Percentiles rank a stretch among this genome's conserved stretches.
Evolutionary conservation across 2,329 filamentous ascomycete genomes (phyloP).

Genomic region (Arthrobotrys conoides): DNA sequence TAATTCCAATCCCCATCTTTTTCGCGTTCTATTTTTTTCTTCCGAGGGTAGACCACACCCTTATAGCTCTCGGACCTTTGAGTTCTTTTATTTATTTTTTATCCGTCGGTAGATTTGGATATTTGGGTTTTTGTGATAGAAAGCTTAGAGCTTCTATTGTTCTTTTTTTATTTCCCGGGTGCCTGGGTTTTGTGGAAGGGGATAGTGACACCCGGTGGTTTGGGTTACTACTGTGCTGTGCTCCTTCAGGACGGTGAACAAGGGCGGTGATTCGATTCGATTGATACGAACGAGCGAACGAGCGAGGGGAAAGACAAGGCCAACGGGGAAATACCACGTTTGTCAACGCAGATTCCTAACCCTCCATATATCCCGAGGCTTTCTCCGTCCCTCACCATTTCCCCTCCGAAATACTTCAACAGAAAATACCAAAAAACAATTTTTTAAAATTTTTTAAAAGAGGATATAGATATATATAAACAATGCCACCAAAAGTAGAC

Average conservation of each 20-base stretch:
- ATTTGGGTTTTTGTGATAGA: not conserved
- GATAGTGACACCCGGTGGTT: too few relatives aligned
- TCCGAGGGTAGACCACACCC: not conserved
- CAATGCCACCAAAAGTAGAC: conserved; percentile 34
- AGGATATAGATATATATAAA: not conserved
- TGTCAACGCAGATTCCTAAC: not conserved
- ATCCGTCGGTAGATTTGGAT: not conserved
- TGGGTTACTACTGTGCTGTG: too few relatives aligned
- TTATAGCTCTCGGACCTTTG: not conserved
- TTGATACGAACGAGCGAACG: not conserved
- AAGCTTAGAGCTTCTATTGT: too few relatives aligned
- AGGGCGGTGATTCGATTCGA: conserved; percentile 7
- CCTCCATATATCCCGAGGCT: too few relatives aligned
- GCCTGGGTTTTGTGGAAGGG: too few relatives aligned
- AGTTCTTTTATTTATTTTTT: not conserved
- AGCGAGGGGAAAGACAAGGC: not conserved
- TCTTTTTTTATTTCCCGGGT: too few relatives aligned
- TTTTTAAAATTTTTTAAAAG: too few relatives aligned
- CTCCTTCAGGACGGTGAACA: not conserved
- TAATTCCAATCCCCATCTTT: not conserved
- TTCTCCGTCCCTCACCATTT: not conserved
- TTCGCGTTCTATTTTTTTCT: not conserved
- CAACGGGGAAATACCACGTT: conserved; percentile 4
- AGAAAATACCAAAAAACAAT: not conserved
- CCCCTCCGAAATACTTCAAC: not conserved